Conservation (phyloP, 192 early-diverging fungal species). For the Coemansia sp. region DNA sequence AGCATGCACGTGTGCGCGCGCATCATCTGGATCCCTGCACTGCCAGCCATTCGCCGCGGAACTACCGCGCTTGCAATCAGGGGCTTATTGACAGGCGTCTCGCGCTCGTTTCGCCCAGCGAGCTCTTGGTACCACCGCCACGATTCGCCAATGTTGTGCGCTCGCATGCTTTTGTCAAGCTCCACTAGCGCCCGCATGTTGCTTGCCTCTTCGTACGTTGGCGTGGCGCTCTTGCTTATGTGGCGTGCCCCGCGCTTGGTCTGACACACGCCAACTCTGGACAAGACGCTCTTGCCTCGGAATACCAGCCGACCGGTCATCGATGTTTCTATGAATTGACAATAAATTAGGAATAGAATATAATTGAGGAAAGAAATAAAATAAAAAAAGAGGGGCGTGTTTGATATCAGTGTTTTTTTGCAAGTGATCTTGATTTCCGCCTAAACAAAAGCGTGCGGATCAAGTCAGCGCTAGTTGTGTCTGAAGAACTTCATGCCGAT, state of each 20-base stretch:
- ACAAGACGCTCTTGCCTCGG: background rate
- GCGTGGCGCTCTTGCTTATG: background rate
- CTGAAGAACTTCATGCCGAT: constrained; percentile 92
- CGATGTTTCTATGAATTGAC: background rate
- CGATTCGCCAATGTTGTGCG: background rate
- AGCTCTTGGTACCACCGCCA: constrained; percentile 4
- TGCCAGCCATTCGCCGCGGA: background rate
- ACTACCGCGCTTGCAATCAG: background rate
- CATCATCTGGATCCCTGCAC: background rate
- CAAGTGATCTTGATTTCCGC: too few relatives aligned
- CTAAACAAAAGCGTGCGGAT: background rate
- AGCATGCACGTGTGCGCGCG: background rate
- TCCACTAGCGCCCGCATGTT: background rate
- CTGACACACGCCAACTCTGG: background rate
- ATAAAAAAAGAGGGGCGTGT: background rate
- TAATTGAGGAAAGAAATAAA: background rate
- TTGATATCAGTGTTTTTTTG: too few relatives aligned
- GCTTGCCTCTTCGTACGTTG: background rate
- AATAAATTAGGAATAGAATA: too few relatives aligned
- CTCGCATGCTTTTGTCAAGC: background rate
- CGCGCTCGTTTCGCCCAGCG: background rate
- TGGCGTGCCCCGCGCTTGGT: background rate
- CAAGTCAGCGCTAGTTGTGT: constrained; percentile 61
- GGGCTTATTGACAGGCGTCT: background rate
- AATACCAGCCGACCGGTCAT: background rate